Base-by-base conservation (phyloP, 441 rosid genomes). In the Aleurites moluccanus region DNA sequence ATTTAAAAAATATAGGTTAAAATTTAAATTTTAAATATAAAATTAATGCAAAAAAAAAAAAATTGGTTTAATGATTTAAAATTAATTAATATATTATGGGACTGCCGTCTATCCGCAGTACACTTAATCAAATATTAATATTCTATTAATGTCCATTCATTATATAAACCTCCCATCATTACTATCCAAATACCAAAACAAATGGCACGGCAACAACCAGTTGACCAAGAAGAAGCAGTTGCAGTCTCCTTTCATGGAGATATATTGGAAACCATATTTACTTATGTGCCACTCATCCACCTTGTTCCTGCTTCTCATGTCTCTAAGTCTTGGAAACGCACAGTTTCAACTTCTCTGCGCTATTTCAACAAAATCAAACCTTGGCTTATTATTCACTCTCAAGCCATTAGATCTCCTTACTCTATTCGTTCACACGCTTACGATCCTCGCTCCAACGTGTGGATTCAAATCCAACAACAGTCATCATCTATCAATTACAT, bases 301-400 rank as follows among this genome's bases (percentile, higher is more conserved):
- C 93, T 94, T 60, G 70, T 83, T 61, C 79, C 92, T 0, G 87
- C 94, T 27, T 65, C 60, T 27, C 88, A 73, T 45, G 97, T 94
- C 27, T 90, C 94, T 55, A 85, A 73, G 53, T 73, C 90, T 40
- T 94, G 98, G 98, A 83, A 80, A 69, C 85, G 70, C 67, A 83
- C 88, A 77, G 91, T 87, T 81, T 87, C 79, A 67, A 84, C 89
- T 64, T 92, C 97, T 27, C 91, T 94, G 60, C 86, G 76, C 68
- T 79, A 77, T 60, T 23, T 70, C 78, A 86, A 83, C 71, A 79
- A 64, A 42, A 27, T 72, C 78, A 80, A 82, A 30, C 96, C 98
- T 0, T 92, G 98, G 98, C 83, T 94, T 8, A n/a, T 94, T 25
- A 18, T 90, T 75, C 87, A 89, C 74, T 25, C 71, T 0, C 97